Evolutionary conservation across 192 early-diverging fungal species (phyloP).

Genomic region (Coemansia sp.): DNA sequence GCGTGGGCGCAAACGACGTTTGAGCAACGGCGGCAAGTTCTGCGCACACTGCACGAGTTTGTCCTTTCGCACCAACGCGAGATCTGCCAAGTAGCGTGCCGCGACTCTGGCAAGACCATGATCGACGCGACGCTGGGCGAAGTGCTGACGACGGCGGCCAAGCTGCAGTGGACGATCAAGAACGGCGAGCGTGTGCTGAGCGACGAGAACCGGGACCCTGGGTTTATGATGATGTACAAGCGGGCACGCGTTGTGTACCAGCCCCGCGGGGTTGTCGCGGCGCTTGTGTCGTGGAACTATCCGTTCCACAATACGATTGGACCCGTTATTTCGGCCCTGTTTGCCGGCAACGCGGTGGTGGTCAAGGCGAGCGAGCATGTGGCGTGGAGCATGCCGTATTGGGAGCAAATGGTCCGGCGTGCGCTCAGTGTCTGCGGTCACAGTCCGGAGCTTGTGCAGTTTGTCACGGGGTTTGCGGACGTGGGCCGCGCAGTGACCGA

Average conservation of each 20-base stretch:
- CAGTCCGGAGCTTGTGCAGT: conserved; percentile 73
- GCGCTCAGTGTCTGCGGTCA: conserved; percentile 73
- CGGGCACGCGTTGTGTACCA: conserved; percentile 72
- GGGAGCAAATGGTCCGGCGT: conserved; percentile 61
- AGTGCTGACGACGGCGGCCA: conserved; percentile 74
- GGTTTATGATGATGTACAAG: conserved; percentile 76
- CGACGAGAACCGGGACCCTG: conserved; percentile 66
- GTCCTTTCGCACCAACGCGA: conserved; percentile 71
- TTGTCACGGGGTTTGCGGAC: conserved; percentile 78
- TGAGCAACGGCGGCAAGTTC: conserved; percentile 68
- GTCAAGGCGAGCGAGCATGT: conserved; percentile 85
- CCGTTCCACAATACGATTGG: conserved; percentile 80
- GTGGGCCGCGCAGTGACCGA: conserved; percentile 73
- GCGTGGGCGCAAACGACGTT: conserved; percentile 70
- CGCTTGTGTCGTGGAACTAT: conserved; percentile 88
- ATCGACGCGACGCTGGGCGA: conserved; percentile 84
- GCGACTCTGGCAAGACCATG: conserved; percentile 82
- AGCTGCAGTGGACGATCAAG: conserved; percentile 76
- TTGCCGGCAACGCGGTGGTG: conserved; percentile 82
- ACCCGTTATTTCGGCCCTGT: conserved; percentile 77
- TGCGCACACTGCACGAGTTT: conserved; percentile 71
- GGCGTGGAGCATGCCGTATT: conserved; percentile 77
- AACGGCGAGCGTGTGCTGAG: conserved; percentile 70
- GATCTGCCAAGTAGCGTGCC: conserved; percentile 69
- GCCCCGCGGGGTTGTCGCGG: conserved; percentile 79